These are phyloP conservation scores for Cydonia oblonga DNA, from an alignment of 331 rosid genomes.

Conservation along the genomic window DNA sequence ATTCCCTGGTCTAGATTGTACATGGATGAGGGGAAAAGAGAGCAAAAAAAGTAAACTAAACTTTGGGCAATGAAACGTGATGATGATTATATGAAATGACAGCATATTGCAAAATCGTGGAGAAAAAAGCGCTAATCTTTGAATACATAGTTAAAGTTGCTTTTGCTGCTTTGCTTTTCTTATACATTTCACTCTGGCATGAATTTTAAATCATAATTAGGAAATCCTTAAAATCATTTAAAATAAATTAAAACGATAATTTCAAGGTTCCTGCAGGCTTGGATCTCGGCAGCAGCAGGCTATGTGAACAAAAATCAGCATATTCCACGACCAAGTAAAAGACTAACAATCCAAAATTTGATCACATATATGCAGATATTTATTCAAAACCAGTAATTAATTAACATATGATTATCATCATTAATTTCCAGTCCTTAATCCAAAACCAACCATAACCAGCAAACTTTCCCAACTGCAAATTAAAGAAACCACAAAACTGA, in stretches of 20 bases:
- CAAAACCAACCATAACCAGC: constrained; percentile 8
- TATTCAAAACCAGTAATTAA: constrained; percentile 1
- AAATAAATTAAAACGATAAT: background rate
- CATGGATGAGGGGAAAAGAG: background rate
- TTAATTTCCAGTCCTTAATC: background rate
- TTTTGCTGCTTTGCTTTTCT: constrained; percentile 8
- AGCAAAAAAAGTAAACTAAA: background rate
- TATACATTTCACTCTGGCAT: background rate
- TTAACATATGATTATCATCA: background rate
- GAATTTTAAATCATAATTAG: background rate
- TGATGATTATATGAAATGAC: constrained; percentile 31
- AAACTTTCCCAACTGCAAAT: constrained; percentile 11
- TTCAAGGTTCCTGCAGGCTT: background rate
- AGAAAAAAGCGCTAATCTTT: background rate
- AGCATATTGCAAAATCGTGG: constrained; percentile 26
- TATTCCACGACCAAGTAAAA: background rate
- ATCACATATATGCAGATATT: background rate
- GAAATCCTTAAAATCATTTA: background rate
- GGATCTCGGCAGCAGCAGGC: background rate
- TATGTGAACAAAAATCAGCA: background rate
- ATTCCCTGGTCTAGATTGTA: background rate
- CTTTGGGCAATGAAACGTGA: constrained; percentile 25
- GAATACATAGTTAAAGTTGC: constrained; percentile 10
- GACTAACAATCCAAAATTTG: background rate
- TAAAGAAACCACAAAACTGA: background rate